These are phyloP conservation scores for Clohesyomyces aquaticus DNA, from an alignment of 495 filamentous ascomycete species.

Conservation along the genomic window DNA sequence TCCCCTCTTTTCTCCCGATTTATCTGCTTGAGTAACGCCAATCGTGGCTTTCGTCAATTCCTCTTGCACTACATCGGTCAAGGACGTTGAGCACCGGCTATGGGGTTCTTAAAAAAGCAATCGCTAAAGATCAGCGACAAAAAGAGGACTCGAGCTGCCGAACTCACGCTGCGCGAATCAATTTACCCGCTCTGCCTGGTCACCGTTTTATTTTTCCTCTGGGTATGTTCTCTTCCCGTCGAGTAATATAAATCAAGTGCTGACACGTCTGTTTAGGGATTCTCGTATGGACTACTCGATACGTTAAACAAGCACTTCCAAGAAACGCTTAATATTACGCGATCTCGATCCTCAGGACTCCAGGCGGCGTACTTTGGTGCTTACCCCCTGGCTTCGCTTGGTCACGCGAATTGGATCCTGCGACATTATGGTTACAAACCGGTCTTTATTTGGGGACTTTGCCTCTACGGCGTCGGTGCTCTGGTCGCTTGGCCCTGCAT, in stretches of 20 bases:
- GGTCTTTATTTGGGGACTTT: slow-evolving; percentile 46
- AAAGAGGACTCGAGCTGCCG: slow-evolving; percentile 34
- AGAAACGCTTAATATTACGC: slow-evolving; percentile 56
- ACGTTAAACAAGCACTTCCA: slow-evolving; percentile 71
- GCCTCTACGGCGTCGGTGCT: slow-evolving; percentile 49
- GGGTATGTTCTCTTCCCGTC: slow-evolving; percentile 53
- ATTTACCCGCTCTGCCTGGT: slow-evolving; percentile 63
- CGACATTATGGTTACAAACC: slow-evolving; percentile 47
- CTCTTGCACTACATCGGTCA: neutral
- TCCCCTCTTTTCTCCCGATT: neutral
- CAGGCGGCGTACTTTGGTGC: slow-evolving; percentile 62
- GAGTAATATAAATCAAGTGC: slow-evolving; percentile 2
- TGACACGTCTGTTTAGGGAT: slow-evolving; percentile 50
- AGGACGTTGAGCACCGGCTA: neutral
- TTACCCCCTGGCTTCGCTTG: slow-evolving; percentile 63
- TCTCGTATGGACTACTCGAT: slow-evolving; percentile 81
- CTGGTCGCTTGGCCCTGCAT: slow-evolving; percentile 61
- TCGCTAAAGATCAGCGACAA: slow-evolving; percentile 35
- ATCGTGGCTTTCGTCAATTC: neutral
- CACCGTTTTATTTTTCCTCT: slow-evolving; percentile 80
- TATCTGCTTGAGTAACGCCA: neutral
- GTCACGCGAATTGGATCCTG: slow-evolving; percentile 58
- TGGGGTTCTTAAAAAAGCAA: slow-evolving; percentile 28
- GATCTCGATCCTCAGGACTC: slow-evolving; percentile 56
- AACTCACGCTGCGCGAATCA: slow-evolving; percentile 59